phyloP scores from a whole-genome alignment of 2,329 filamentous ascomycete species.

The Lecanoromycetidae sp. region DNA sequence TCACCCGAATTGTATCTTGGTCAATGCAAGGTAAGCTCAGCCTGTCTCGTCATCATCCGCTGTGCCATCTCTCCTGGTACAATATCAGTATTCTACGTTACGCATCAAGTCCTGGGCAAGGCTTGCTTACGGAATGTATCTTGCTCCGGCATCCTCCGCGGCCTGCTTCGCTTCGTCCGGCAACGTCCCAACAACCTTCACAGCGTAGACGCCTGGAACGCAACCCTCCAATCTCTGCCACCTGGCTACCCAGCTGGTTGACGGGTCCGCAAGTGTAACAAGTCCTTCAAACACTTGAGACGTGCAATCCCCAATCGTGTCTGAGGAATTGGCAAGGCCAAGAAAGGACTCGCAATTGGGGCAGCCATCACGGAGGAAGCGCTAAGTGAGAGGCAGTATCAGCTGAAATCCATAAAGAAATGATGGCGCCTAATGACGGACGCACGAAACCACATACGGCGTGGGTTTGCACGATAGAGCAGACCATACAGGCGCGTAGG shows the following conservation, averaged over 20 bases:
- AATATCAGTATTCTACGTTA: slow-evolving; percentile 2
- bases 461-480: slow-evolving; percentile 81
- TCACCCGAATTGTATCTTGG: too few species aligned
- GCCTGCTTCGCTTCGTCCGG: slow-evolving; percentile 45
- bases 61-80: slow-evolving; percentile 33
- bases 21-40: too few species aligned
- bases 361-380: slow-evolving; percentile 78
- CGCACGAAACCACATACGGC: slow-evolving; percentile 39
- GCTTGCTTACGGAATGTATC: slow-evolving; percentile 44
- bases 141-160: slow-evolving; percentile 47
- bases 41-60: slow-evolving; percentile 36
- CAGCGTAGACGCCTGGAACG: slow-evolving; percentile 79
- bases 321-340: slow-evolving; percentile 63
- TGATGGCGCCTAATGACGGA: background rate
- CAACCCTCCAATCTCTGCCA: slow-evolving; percentile 89
- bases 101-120: background rate
- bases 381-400: slow-evolving; percentile 38
- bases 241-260: slow-evolving; percentile 77
- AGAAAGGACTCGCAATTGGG: slow-evolving; percentile 95
- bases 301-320: slow-evolving; percentile 83
- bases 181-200: slow-evolving; percentile 76
- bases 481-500: slow-evolving; percentile 96
- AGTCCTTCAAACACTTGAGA: slow-evolving; percentile 92
- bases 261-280: slow-evolving; percentile 73
- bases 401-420: slow-evolving; percentile 11